phyloP scores from a whole-genome alignment of 1,284 basidiomycete species.

The Thelephora terrestris region DNA sequence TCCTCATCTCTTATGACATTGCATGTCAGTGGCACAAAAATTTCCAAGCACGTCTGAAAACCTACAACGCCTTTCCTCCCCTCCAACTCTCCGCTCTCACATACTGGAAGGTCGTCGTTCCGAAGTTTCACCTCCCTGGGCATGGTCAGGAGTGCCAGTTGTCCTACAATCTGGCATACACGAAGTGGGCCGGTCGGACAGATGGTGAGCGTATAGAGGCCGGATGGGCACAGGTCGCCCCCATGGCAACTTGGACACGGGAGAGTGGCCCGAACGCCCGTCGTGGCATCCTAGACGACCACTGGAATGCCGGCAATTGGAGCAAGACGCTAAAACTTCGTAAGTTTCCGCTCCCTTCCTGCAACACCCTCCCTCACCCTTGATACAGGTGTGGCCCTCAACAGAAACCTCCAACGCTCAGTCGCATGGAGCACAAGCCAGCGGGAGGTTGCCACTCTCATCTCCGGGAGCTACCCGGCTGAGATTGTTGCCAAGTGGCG shows the following conservation, averaged over 20 bases:
- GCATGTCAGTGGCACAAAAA: conserved; percentile 24
- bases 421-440: neutral
- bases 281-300: conserved; percentile 10
- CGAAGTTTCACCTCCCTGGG: conserved; percentile 13
- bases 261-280: no score
- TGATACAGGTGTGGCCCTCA: neutral
- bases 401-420: neutral
- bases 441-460: neutral
- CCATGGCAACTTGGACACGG: conserved; percentile 10
- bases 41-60: conserved; percentile 9
- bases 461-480: neutral
- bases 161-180: conserved; percentile 13
- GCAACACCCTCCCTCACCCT: neutral
- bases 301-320: conserved; percentile 11
- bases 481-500: conserved; percentile 2
- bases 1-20: conserved; percentile 25
- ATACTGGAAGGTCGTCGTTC: conserved; percentile 9
- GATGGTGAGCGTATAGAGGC: conserved; percentile 15
- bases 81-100: conserved; percentile 11
- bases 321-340: conserved; percentile 3
- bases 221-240: conserved; percentile 9
- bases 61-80: conserved; percentile 9
- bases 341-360: conserved; percentile 1
- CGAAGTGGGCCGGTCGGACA: conserved; percentile 6
- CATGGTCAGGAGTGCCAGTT: conserved; percentile 11